Evolutionary conservation across 2,329 filamentous ascomycete species (phyloP).

Genomic region (Byssochlamys sp.): DNA sequence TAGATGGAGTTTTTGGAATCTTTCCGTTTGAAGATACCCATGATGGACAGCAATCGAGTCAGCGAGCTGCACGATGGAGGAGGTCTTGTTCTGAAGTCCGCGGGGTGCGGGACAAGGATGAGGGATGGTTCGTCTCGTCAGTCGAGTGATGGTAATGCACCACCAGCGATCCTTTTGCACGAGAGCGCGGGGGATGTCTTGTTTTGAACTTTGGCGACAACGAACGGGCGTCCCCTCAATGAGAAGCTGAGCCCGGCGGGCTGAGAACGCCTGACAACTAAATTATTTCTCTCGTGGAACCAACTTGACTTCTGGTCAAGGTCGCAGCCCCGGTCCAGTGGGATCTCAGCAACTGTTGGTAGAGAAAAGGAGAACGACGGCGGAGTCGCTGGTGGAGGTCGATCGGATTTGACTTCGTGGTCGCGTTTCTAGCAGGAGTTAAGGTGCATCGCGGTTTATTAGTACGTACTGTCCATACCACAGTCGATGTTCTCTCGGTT

Average conservation of each 20-base stretch:
- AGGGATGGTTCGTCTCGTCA: neutral
- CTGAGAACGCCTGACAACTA: neutral
- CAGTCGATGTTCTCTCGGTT: neutral
- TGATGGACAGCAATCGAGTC: constrained; percentile 11
- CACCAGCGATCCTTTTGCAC: neutral
- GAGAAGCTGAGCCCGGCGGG: neutral
- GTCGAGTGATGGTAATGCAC: neutral
- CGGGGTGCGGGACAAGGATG: neutral
- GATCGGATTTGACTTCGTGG: neutral
- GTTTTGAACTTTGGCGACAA: neutral
- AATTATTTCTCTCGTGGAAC: neutral
- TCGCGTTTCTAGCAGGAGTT: neutral
- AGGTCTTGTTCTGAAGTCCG: neutral
- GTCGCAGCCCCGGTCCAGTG: neutral
- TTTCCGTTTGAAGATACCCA: constrained; percentile 40
- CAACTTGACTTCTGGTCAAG: neutral
- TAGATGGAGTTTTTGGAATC: constrained; percentile 32
- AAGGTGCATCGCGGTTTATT: neutral
- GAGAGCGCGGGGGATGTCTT: neutral
- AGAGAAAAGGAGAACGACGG: neutral
- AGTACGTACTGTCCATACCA: neutral
- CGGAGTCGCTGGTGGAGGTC: neutral
- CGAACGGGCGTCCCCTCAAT: neutral
- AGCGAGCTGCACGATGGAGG: neutral
- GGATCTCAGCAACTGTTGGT: neutral